Conservation (phyloP, 371 early-diverging fungal genomes). For the Smittium mucronatum region DNA sequence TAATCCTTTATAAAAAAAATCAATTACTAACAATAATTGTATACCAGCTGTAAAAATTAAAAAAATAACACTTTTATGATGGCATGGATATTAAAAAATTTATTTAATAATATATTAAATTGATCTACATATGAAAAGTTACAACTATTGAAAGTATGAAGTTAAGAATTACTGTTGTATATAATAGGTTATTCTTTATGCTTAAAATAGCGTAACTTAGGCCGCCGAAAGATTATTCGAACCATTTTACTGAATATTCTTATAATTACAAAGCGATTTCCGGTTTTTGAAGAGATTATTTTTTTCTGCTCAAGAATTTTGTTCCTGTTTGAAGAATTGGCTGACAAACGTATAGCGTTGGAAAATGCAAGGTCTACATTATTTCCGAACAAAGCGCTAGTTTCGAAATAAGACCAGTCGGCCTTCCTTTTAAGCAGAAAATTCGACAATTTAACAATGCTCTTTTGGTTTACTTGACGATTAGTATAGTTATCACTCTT, state of each 20-base stretch:
- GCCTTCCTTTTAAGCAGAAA: background rate
- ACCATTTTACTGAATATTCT: background rate
- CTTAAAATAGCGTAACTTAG: background rate
- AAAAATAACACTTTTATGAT: background rate
- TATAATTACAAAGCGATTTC: background rate
- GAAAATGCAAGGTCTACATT: background rate
- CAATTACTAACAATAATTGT: background rate
- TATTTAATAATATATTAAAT: background rate
- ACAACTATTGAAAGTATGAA: background rate
- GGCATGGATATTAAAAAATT: background rate
- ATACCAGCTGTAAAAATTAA: background rate
- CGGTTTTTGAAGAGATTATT: background rate
- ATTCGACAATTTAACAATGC: background rate
- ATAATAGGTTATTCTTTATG: background rate
- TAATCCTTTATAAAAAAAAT: background rate
- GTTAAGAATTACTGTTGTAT: background rate
- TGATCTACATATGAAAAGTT: background rate
- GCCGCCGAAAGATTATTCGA: background rate
- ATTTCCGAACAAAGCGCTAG: background rate
- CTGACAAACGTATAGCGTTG: background rate
- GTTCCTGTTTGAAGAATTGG: background rate
- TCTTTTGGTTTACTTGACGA: background rate
- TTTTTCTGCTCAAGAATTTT: background rate
- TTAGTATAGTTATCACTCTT: background rate
- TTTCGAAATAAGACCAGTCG: background rate